A percentile compares a stretch with the other conserved stretches of the same genome.
phyloP scores from a whole-genome alignment of 2,329 filamentous ascomycete genomes.

The Neurospora sp. region DNA sequence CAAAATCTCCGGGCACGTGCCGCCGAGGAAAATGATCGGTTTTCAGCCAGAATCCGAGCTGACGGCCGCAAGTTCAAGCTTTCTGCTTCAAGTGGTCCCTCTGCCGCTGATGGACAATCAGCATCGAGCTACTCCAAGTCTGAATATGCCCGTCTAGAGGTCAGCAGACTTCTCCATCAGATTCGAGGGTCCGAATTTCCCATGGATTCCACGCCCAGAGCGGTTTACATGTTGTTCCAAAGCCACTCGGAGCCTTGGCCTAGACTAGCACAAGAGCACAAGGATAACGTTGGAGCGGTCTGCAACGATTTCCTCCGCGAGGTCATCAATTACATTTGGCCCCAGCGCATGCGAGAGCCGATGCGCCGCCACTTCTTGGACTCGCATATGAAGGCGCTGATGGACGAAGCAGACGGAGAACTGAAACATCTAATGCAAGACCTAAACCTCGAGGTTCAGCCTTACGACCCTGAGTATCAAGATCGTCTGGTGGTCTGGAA shows the following conservation, averaged over 20 bases:
- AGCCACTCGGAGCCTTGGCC: conserved; percentile 44
- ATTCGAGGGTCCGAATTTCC: conserved; percentile 43
- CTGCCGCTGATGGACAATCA: neutral
- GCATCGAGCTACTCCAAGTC: conserved; percentile 29
- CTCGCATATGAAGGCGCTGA: conserved; percentile 35
- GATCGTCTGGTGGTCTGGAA: conserved; percentile 40
- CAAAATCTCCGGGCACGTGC: conserved; percentile 42
- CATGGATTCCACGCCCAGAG: conserved; percentile 41
- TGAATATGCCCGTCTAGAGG: conserved; percentile 37
- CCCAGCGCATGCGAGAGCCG: conserved; percentile 39
- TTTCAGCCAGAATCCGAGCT: conserved; percentile 36
- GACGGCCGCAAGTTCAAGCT: conserved; percentile 41
- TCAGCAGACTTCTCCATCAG: conserved; percentile 38
- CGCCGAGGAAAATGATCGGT: conserved; percentile 41
- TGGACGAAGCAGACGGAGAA: conserved; percentile 36
- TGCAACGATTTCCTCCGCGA: conserved; percentile 44
- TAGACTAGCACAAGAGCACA: conserved; percentile 41
- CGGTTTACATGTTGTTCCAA: conserved; percentile 44
- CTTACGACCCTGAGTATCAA: conserved; percentile 44
- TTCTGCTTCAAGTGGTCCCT: conserved; percentile 9
- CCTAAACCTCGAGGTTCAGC: conserved; percentile 42
- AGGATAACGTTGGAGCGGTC: conserved; percentile 42
- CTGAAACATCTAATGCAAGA: conserved; percentile 36
- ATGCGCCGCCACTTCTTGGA: conserved; percentile 39
- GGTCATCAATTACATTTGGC: conserved; percentile 41